phyloP scores from a whole-genome alignment of 2,329 filamentous ascomycete species.

The Monilinia fructicola region DNA sequence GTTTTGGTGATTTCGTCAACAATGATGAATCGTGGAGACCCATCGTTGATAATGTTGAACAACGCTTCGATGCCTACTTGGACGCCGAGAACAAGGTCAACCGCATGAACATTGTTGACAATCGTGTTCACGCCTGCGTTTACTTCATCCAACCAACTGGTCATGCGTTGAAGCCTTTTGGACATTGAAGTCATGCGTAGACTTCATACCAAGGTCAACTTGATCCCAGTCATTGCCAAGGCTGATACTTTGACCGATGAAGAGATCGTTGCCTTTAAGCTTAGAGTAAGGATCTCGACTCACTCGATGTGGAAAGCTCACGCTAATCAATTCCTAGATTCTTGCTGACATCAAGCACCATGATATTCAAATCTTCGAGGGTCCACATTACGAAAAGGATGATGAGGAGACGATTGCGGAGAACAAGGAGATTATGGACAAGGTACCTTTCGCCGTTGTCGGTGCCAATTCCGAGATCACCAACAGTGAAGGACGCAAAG shows the following conservation, averaged over 20 bases:
- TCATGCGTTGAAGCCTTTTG: constrained; percentile 92
- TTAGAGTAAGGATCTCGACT: constrained; percentile 67
- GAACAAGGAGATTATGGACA: constrained; percentile 99
- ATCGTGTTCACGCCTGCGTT: constrained; percentile 96
- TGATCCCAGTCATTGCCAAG: constrained; percentile 99
- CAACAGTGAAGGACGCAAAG: constrained; percentile 88
- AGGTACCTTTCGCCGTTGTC: constrained; percentile 97
- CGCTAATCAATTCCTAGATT: constrained; percentile 61
- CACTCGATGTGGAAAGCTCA: not conserved
- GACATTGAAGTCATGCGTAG: constrained; percentile 99
- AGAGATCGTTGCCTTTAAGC: constrained; percentile 92
- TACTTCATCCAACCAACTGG: constrained; percentile 99
- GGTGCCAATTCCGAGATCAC: constrained; percentile 94
- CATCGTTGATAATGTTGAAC: constrained; percentile 99
- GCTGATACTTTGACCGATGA: constrained; percentile 97
- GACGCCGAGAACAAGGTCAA: constrained; percentile 99
- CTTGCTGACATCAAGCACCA: constrained; percentile 95
- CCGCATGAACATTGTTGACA: constrained; percentile 99
- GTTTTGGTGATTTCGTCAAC: constrained; percentile 99
- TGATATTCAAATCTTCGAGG: constrained; percentile 98
- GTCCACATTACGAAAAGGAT: constrained; percentile 95
- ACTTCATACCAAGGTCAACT: constrained; percentile 99
- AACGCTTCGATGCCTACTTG: constrained; percentile 96
- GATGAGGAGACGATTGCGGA: constrained; percentile 99
- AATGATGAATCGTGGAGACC: constrained; percentile 99